phyloP scores from a whole-genome alignment of 78 protist genomes.

The Dictyostelium firmibasis region DNA sequence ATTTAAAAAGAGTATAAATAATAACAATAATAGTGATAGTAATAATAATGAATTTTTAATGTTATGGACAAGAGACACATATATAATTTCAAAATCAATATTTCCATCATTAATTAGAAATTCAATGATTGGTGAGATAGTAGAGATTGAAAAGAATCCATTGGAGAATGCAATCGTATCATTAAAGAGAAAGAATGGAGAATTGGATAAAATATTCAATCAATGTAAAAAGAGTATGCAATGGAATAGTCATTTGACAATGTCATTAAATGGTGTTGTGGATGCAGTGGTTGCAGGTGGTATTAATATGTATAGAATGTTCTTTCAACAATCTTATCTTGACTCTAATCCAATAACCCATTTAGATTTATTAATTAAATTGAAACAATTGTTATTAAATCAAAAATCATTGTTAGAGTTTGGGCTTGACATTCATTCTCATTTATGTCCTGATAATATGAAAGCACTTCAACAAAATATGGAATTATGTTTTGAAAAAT shows the following conservation, averaged over 20 bases:
- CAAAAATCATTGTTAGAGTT: conserved; percentile 22
- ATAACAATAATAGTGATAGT: background rate
- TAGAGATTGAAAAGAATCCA: conserved; percentile 68
- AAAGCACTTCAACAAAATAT: conserved; percentile 71
- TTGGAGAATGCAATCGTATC: conserved; percentile 69
- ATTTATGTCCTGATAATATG: conserved; percentile 57
- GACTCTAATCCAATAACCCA: conserved; percentile 33
- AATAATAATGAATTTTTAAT: conserved; percentile 36
- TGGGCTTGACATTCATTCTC: conserved; percentile 66
- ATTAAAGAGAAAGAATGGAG: conserved; percentile 65
- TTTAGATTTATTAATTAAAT: background rate
- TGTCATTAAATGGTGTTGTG: conserved; percentile 75
- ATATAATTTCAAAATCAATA: background rate
- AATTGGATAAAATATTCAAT: conserved; percentile 24
- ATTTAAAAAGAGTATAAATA: conserved; percentile 23
- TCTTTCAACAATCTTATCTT: conserved; percentile 19
- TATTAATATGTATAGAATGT: conserved; percentile 64
- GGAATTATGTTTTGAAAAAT: conserved; percentile 70
- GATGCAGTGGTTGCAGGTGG: conserved; percentile 83
- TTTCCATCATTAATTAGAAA: conserved; percentile 57
- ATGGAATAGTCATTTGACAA: conserved; percentile 48
- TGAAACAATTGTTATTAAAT: background rate
- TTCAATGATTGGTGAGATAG: conserved; percentile 11
- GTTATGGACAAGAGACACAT: conserved; percentile 66
- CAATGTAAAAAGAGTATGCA: conserved; percentile 8